Base-by-base conservation (phyloP, 2,329 filamentous ascomycete species). In the Sclerotinia glacialis region DNA sequence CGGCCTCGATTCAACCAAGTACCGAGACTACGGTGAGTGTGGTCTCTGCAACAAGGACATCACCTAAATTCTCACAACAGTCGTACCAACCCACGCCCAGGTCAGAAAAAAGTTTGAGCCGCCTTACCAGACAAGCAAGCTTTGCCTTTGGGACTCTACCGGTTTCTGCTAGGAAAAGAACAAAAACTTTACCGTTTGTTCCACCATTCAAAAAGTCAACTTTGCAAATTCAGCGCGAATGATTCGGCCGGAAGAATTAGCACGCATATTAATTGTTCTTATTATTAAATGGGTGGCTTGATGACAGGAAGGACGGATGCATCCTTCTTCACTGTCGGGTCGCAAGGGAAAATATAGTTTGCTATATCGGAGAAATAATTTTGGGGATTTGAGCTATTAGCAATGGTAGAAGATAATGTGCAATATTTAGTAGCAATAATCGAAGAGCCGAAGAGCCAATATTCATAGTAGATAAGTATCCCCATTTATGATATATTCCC, bases 121-220 rank as follows among this genome's bases (percentile, higher is more conserved):
- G 26, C 23, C 31, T 68, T 21, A 68, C 64, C 3, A 47, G 49
- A 18, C 53, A 50, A 23, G 67, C 59, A 16, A 67, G 59, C 44
- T 65, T 34, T 11, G 56, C 42, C 14, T 42, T 54, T 12, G 64
- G 64, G 23, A 66, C 50, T 11, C 21, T 66, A 6, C 64, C 56
- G 12, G 47, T 34, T 18, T 66, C 65, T 47, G 54, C 34, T 5
- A 65, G 54, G 52, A 65, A 65, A 47, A 46, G 66, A 31, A 26
- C 52, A 31, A 59, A 65, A 14, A 54, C 61, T 21, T 46, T 67
- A 44, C 54, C 62, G 12, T 67, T 67, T 18, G 26, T 44, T 16
- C 62, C 66, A 11, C 66, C 66, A 28, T 65, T 67, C 3, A 65
- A 65, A 23, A 65, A 60, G n/a, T 7, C 34, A 55, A 63, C 8